Evolutionary conservation across 164 flowering plant species (phyloP), one percentile per base, ranked within the genome.

Genomic region (Aristolochia californica): DNA sequence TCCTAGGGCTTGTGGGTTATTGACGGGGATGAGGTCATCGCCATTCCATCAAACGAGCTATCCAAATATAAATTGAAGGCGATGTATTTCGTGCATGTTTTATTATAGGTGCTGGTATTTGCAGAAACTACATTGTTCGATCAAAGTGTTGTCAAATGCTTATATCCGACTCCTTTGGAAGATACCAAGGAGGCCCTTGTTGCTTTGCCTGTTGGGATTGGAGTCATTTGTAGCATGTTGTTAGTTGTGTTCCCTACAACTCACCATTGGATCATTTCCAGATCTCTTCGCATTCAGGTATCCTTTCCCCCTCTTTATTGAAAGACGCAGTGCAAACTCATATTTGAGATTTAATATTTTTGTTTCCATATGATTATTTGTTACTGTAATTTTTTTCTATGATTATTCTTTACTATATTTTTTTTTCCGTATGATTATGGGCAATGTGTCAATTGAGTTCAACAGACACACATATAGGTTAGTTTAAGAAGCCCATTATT

Each of bases 71-170:
- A 76, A 55, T 21, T 88, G 9, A 56, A 63, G 62, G 65, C 72
- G 21, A 38, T 82, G 18, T 90, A 88, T 58, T 77, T 80, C 43
- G 22, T 79, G 17, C 93, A 85, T 58, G 93, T 79, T 0, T 58
- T 82, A 26, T 10, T 74, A 71, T 75, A 85, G 0, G 13, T 81
- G 2, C 10, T 81, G 57, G 83, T 87, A 13, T 88, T 88, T 43
- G 80, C 55, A 10, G 80, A 83, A 1, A 72, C 85, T 0, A 84
- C 88, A 0, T 24, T 78, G 78, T 78, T 85, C 50, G 83, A 85
- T 72, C 67, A 78, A 56, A 82, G 83, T 49, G 76, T 83, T 25
- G 77, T 82, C 13, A 60, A 50, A 10, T 88, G 93, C 59, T 80
- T 88, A 59, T 74, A 16, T 45, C 89, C 91, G 2, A n/a, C 20